Evolutionary conservation across 805 yeast genomes (phyloP).

Genomic region (Ogataea trehaloabstinens): DNA sequence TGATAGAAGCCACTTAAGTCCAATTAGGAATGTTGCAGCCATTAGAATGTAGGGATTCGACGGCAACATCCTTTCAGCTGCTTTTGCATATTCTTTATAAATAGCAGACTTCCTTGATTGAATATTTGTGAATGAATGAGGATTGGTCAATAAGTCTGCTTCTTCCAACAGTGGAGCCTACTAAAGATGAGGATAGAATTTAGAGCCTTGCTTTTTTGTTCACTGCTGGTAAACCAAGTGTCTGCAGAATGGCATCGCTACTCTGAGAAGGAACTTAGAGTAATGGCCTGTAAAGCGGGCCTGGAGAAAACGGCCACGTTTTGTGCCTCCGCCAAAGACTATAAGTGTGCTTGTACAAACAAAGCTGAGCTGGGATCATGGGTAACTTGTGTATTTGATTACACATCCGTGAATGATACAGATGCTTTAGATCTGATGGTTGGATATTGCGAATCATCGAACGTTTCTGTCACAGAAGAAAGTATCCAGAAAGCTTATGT

Average conservation of each 20-base stretch:
- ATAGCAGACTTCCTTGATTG: too few relatives aligned
- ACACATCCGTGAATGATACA: slow-evolving; percentile 12
- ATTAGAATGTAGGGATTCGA: too few relatives aligned
- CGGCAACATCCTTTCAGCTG: too few relatives aligned
- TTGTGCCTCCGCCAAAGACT: slow-evolving; percentile 13
- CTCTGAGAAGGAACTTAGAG: slow-evolving; percentile 14
- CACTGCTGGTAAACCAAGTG: background rate
- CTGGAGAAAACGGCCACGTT: slow-evolving; percentile 20
- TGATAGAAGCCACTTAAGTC: too few relatives aligned
- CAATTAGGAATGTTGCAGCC: too few relatives aligned
- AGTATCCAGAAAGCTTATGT: slow-evolving; percentile 35
- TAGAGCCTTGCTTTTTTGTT: background rate
- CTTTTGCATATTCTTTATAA: too few relatives aligned
- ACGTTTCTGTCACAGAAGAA: slow-evolving; percentile 31
- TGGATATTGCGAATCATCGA: slow-evolving; percentile 16
- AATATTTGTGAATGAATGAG: too few relatives aligned
- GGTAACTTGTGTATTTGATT: slow-evolving; percentile 24
- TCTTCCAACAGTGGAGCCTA: too few relatives aligned
- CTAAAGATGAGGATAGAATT: background rate
- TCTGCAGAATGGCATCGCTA: slow-evolving; percentile 14
- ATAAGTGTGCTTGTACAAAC: slow-evolving; percentile 26
- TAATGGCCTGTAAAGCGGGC: slow-evolving; percentile 21
- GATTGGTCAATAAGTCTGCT: too few relatives aligned
- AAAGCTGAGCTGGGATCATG: slow-evolving; percentile 29
- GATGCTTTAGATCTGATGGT: slow-evolving; percentile 23